Evolutionary conservation across 441 rosid species (phyloP).

Genomic region (Daphne laureola): DNA sequence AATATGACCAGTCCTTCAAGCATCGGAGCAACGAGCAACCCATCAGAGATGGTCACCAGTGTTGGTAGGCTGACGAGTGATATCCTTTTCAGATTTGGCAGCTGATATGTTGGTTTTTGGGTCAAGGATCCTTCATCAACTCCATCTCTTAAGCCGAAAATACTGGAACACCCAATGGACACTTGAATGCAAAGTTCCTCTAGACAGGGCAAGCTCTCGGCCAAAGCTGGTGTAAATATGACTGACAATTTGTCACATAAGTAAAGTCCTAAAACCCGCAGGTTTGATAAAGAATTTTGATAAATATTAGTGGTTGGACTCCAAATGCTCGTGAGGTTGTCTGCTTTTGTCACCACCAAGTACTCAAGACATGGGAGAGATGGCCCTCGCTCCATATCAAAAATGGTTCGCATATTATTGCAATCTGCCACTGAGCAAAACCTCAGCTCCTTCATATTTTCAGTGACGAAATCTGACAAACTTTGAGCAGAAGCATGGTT

Average conservation of each 20-base stretch:
- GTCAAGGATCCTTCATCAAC: not conserved
- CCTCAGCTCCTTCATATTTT: not conserved
- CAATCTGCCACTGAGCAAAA: conserved; percentile 8
- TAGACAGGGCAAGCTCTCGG: not conserved
- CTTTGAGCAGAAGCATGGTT: not conserved
- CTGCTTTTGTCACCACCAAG: conserved; percentile 7
- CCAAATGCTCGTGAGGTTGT: conserved; percentile 12
- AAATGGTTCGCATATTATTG: conserved; percentile 2
- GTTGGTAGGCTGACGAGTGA: conserved; percentile 14
- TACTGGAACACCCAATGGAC: conserved; percentile 1
- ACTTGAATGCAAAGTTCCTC: conserved; percentile 5
- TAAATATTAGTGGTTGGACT: not conserved
- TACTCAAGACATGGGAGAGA: conserved; percentile 2
- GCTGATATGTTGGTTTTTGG: not conserved
- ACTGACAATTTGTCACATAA: conserved; percentile 8
- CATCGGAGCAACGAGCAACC: conserved; percentile 8
- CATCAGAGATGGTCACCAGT: conserved; percentile 7
- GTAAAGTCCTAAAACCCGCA: conserved; percentile 6
- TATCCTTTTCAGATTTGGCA: conserved; percentile 10
- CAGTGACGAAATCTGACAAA: not conserved
- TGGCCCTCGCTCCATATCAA: not conserved
- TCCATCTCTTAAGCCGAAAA: not conserved
- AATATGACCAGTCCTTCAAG: conserved; percentile 9
- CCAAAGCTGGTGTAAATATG: conserved; percentile 10
- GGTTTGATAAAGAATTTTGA: not conserved